Conservation (phyloP, 306 rosid genomes). For the Dryas alaskensis region DNA sequence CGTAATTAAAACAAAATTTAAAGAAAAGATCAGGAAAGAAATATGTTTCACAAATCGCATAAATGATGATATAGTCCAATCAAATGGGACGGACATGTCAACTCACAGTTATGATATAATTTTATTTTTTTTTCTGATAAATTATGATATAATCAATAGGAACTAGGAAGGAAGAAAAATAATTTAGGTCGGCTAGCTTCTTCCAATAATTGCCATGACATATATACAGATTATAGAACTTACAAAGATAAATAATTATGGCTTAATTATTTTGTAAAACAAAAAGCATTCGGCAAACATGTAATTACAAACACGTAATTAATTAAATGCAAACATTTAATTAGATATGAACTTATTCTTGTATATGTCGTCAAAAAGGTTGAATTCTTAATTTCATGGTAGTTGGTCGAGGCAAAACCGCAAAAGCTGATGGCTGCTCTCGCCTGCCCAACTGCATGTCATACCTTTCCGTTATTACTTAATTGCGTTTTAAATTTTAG, state of each 20-base stretch:
- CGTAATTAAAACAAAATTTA: not conserved
- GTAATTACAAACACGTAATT: not conserved
- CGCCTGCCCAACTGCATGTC: conserved; percentile 10
- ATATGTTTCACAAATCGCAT: no score
- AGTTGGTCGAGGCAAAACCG: not conserved
- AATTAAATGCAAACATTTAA: not conserved
- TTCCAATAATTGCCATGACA: no score
- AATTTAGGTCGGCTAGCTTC: no score
- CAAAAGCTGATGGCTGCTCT: not conserved
- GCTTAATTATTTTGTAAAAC: not conserved
- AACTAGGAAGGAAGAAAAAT: no score
- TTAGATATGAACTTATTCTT: not conserved
- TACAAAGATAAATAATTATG: no score
- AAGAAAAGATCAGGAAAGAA: not conserved
- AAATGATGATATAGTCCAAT: not conserved
- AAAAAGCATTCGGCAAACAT: not conserved
- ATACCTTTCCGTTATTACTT: not conserved
- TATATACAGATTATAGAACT: no score
- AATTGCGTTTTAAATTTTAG: not conserved
- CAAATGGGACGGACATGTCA: not conserved
- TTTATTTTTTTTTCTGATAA: no score
- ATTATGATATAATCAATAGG: no score
- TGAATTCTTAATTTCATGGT: not conserved
- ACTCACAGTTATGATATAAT: not conserved
- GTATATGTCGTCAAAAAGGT: not conserved